Percentiles rank a stretch among this genome's conserved stretches.
phyloP scores from a whole-genome alignment of 2,329 filamentous ascomycete genomes.

The Exophiala spinifera region DNA sequence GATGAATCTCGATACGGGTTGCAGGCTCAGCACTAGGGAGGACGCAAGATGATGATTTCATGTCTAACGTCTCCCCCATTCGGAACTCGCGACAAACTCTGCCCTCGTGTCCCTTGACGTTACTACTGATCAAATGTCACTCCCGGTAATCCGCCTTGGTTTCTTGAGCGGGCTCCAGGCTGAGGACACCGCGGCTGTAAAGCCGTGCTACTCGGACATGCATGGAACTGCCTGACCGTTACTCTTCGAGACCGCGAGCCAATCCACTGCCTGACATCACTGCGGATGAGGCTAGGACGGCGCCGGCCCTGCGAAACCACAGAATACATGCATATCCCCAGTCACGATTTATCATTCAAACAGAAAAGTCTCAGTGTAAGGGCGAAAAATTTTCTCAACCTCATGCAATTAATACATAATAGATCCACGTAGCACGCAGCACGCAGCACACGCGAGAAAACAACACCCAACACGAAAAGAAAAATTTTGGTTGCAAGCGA shows the following conservation, averaged over 20 bases:
- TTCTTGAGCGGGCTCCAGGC: background rate
- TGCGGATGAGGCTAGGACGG: slow-evolving; percentile 9
- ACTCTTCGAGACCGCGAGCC: slow-evolving; percentile 9
- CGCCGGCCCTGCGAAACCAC: background rate
- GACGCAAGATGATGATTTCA: too few species aligned
- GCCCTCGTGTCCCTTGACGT: background rate
- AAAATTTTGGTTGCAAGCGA: slow-evolving; percentile 3
- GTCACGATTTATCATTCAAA: background rate
- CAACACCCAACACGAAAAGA: background rate
- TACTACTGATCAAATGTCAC: background rate
- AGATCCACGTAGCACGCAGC: slow-evolving; percentile 1
- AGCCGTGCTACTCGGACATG: slow-evolving; percentile 9
- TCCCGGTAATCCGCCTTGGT: background rate
- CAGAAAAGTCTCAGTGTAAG: background rate
- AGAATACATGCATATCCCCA: background rate
- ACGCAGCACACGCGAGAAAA: slow-evolving; percentile 4
- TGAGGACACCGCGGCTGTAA: background rate
- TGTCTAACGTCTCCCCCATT: background rate
- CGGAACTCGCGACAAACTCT: background rate
- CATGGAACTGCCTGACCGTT: slow-evolving; percentile 12
- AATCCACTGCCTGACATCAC: slow-evolving; percentile 13
- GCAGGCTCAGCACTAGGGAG: too few species aligned
- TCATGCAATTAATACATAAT: slow-evolving; percentile 1
- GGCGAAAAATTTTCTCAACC: background rate
- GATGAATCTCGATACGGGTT: background rate